phyloP scores from a whole-genome alignment of 257 asterid species.

The Gardenia jasminoides region DNA sequence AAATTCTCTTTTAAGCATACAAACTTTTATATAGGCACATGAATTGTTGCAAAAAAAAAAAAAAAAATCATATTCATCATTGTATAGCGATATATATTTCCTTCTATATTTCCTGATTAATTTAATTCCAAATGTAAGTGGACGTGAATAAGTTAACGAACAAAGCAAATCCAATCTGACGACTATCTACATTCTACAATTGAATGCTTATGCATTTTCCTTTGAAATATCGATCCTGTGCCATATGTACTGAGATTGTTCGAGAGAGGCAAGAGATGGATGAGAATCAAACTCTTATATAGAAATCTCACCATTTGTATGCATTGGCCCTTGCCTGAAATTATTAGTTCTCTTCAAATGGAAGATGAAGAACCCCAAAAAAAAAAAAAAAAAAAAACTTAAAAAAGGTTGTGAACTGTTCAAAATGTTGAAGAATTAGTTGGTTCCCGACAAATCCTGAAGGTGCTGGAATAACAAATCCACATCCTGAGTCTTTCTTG shows the following conservation, averaged over 20 bases:
- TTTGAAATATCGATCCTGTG: no score
- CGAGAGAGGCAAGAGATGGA: no score
- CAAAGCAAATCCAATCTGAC: neutral
- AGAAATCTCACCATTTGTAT: neutral
- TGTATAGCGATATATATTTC: neutral
- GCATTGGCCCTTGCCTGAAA: neutral
- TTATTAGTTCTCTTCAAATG: no score
- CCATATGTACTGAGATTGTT: no score
- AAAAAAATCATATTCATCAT: neutral
- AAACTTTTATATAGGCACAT: neutral
- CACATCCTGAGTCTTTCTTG: neutral
- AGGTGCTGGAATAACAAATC: neutral
- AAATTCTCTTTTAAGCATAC: no score
- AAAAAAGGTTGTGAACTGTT: no score
- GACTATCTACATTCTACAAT: neutral
- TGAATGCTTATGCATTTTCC: neutral
- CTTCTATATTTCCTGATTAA: neutral
- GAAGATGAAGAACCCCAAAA: neutral
- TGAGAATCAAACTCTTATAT: neutral
- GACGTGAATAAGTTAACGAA: neutral
- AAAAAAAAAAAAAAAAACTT: no score
- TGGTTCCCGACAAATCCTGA: neutral
- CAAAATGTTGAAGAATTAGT: no score
- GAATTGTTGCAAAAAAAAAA: neutral
- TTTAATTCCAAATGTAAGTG: neutral